Evolutionary conservation across 1,284 basidiomycete species (phyloP), one percentile per base, ranked within the genome.

Genomic region (Mrakiaceae sp.): DNA sequence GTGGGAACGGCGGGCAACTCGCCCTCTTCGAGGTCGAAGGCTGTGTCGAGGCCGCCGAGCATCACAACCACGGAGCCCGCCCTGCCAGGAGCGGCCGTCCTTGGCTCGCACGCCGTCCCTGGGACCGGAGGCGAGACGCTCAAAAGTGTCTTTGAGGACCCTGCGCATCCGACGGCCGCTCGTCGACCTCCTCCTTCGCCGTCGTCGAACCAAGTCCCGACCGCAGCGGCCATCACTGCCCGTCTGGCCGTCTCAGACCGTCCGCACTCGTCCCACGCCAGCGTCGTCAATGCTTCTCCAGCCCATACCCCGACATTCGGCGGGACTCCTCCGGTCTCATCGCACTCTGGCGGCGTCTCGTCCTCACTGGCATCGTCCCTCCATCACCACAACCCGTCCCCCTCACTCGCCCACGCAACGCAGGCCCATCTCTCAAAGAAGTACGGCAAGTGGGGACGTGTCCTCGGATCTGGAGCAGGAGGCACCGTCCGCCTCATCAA

Each of bases 371-470:
- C 76, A 4, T 72, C 73, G 62, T 77, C 77, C 66, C 76, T 78
- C 54, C 75, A 75, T 53, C 73, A 75, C 62, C 70, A 73, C 66
- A 70, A 72, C 62, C 65, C 65, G 8, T 54, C 55, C 64, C 73
- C 74, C 2, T 86, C 86, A 3, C 81, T 91, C 40, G 85, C 86
- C 42, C 84, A 87, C 67, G 89, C 87, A 0, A 91, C 88, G 0
- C 90, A 97, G 67, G 91, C 91, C 4, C 91, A 96, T 74, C 80
- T 99, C 66, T 81, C 88, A 55, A 98, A 98, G 79, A 98, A 98
- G 81, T 99, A 99, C 72, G 96, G 96, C 69, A 98, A 98, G 76
- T 98, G 95, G 90, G 96, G 95, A 62, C 86, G 90, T 65, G 85
- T 95, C 11, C 83, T 99, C 11, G 96, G 96, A 12, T 90, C 88